Evolutionary conservation across 2,329 filamentous ascomycete species (phyloP).

Genomic region (Chaetothyriales sp.): DNA sequence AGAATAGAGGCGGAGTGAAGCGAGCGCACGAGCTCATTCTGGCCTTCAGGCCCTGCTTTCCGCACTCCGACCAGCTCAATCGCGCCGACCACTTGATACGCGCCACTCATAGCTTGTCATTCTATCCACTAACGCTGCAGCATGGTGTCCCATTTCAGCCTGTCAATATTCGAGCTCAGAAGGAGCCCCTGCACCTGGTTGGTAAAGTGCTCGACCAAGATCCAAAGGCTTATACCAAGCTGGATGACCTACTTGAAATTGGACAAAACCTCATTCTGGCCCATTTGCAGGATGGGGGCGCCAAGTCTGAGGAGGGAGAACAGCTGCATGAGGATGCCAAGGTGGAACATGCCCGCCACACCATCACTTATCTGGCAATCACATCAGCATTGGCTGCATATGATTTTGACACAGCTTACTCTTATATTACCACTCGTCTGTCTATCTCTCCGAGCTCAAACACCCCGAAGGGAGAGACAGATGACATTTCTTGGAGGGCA

Average conservation of each 20-base stretch:
- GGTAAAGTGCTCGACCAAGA: conserved; percentile 51
- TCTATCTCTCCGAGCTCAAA: conserved; percentile 19
- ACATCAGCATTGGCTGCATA: conserved; percentile 30
- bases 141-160: conserved; percentile 53
- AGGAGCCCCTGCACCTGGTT: conserved; percentile 46
- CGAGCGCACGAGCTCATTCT: conserved; percentile 42
- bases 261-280: conserved; percentile 43
- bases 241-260: conserved; percentile 51
- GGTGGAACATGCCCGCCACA: conserved; percentile 29
- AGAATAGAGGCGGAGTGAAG: conserved; percentile 48
- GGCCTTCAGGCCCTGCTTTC: conserved; percentile 31
- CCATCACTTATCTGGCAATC: conserved; percentile 34
- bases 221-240: conserved; percentile 45
- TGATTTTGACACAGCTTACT: conserved; percentile 50
- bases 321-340: conserved; percentile 6
- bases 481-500: conserved; percentile 52
- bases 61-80: conserved; percentile 26
- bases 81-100: conserved; percentile 42
- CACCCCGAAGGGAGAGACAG: conserved; percentile 22
- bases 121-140: conserved; percentile 50
- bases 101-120: conserved; percentile 51
- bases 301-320: conserved; percentile 5
- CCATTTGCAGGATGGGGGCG: conserved; percentile 20
- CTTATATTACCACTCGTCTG: conserved; percentile 50
- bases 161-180: conserved; percentile 51